A percentile compares a stretch with the other conserved stretches of the same genome.
phyloP scores from a whole-genome alignment of 371 early-diverging fungal genomes.

The Polyrhizophydium stewartii region DNA sequence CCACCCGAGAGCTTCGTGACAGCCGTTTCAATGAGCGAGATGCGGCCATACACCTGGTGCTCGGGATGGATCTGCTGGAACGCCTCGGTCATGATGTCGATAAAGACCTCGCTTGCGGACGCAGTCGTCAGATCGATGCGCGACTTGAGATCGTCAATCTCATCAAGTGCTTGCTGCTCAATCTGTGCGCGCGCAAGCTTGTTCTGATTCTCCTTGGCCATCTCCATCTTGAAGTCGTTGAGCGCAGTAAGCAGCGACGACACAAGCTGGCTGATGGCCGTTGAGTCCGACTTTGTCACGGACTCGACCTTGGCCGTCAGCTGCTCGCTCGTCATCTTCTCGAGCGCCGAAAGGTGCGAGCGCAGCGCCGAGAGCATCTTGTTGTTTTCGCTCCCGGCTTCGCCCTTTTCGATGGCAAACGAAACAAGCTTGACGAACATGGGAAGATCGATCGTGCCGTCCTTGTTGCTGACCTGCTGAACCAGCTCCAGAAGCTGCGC shows the following conservation, averaged over 20 bases:
- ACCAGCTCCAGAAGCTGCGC: neutral
- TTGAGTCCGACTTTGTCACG: slow-evolving; percentile 1
- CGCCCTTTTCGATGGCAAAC: neutral
- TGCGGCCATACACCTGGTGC: slow-evolving; percentile 13
- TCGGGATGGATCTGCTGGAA: slow-evolving; percentile 18
- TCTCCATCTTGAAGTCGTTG: neutral
- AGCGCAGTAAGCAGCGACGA: slow-evolving; percentile 1
- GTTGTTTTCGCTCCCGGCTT: neutral
- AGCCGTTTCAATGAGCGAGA: slow-evolving; percentile 20
- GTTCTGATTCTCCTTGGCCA: slow-evolving; percentile 3
- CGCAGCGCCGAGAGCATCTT: neutral
- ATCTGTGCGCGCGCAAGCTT: slow-evolving; percentile 14
- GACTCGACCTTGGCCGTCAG: slow-evolving; percentile 6
- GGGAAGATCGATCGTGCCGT: neutral
- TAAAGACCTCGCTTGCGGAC: slow-evolving; percentile 14
- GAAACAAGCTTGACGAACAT: neutral
- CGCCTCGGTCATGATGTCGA: slow-evolving; percentile 10
- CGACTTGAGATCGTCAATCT: slow-evolving; percentile 7
- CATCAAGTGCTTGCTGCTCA: slow-evolving; percentile 17
- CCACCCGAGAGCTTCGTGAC: slow-evolving; percentile 2
- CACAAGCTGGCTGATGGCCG: neutral
- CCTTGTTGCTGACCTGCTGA: no score
- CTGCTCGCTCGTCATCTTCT: neutral
- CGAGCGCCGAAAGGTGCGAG: neutral
- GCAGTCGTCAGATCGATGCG: slow-evolving; percentile 12